Base-by-base conservation (phyloP, 805 yeast species). In the Nakazawaea holstii region DNA sequence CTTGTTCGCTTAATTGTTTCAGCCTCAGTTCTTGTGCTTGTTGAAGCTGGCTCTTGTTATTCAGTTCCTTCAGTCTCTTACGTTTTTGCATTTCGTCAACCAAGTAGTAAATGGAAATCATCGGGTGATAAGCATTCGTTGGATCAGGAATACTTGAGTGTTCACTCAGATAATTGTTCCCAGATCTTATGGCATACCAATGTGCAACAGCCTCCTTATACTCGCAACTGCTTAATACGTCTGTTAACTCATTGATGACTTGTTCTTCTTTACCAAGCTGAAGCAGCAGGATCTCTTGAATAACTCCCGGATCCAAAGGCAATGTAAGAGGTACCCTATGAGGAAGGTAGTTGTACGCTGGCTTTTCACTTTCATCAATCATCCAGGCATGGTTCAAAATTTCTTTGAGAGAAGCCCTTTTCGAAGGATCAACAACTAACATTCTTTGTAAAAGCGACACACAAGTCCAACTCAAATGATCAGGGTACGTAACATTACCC, bases 311-410 rank as follows among this genome's bases (percentile, higher is more conserved):
- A 57, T 87, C 84, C 45, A 88, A 68, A 0, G 95, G 95, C 45
- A 76, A 67, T 14, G 72, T 69, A 56, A 94, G 66, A 2, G 99
- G 99, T 3, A 70, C 65, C 55, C 99, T 74, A 42, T 73, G 75
- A 0, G 98, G 97, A 35, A 94, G 66, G 60, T 82, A 84, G 39
- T 81, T 80, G 9, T 81, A 74, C 1, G 87, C 83, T 0, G 83
- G 77, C 8, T 31, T 41, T 32, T 77, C 77, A 47, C 89, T 96
- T 32, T 97, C 97, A 61, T 82, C 82, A 48, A 74, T 75, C 92
- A 94, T 88, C 99, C 99, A 94, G 1, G 96, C 96, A 58, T 94
- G 98, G 48, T 76, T 74, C 55, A 87, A 73, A 7, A 94, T 87
- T 61, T 90, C 96, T 45, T 73, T 72, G 49, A 94, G 70, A 0